Evolutionary conservation across 2,329 filamentous ascomycete species (phyloP), one percentile per base, ranked within the genome.

Genomic region (Balansia obtecta): DNA sequence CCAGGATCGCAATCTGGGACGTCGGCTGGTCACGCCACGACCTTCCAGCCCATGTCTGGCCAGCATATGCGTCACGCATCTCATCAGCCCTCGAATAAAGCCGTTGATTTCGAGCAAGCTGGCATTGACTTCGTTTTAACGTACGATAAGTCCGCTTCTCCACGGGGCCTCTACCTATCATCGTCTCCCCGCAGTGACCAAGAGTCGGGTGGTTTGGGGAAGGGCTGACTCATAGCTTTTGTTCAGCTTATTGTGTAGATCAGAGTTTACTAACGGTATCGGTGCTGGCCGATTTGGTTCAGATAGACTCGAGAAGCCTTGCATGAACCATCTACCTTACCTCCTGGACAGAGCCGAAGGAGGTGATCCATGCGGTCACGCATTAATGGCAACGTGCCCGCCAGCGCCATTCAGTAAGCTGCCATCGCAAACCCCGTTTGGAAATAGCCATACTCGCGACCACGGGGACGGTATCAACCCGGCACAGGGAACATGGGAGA

Each of bases 61-160:
- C 64, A 65, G 48, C 63, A 67, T 49, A 55, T 61, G 54, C 61
- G 55, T 48, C 53, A 57, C 49, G 55, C 59, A 48, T 52, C 53
- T 34, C 62, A 65, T 22, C 54, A 58, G 52, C 54, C 51, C 20
- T 55, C 59, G 52, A 68, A 56, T 58, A 66, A 65, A 63, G 67
- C 71, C 43, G 64, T 86, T 58, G 85, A 90, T 65, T 85, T 86
- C 70, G 85, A 91, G 65, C 84, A 89, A 65, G 80, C 86, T 59
- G 87, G 87, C 63, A 89, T 93, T 71, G 87, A 93, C 68, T 91
- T 93, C 72, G 87, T 93, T 61, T 79, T 93, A 78, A 85, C 86
- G 87, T 93, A 89, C 78, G 86, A 79, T 64, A 61, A 61, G 67
- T 68, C 74, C 53, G 41, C 52, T 69, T 72, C 74, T 67, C 76